These are phyloP conservation scores for Platanthera zijinensis DNA, from an alignment of 106 monocot species.

Conservation along the genomic window DNA sequence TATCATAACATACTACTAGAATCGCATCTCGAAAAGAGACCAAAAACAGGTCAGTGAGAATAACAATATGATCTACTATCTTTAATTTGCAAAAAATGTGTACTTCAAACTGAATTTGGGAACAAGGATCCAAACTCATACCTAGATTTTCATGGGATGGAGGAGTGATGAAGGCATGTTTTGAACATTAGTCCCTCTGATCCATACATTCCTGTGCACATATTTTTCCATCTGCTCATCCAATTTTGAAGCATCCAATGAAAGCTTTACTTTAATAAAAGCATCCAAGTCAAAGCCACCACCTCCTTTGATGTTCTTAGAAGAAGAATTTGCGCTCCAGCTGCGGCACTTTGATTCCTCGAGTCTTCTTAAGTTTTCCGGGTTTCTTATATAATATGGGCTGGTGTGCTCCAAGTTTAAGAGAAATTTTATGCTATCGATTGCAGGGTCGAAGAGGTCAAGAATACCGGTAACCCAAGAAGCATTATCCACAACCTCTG, in stretches of 20 bases:
- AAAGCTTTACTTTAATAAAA: constrained; percentile 60
- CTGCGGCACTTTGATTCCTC: constrained; percentile 8
- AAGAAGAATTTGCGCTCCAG: not conserved
- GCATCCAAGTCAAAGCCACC: constrained; percentile 72
- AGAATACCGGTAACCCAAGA: constrained; percentile 91
- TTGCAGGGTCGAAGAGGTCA: constrained; percentile 84
- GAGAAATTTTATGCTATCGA: constrained; percentile 67
- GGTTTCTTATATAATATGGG: constrained; percentile 14
- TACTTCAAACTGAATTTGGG: too few relatives aligned
- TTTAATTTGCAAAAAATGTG: too few relatives aligned
- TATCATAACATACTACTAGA: too few relatives aligned
- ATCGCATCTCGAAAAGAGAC: too few relatives aligned
- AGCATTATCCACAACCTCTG: constrained; percentile 88
- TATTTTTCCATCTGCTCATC: constrained; percentile 31
- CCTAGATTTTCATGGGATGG: too few relatives aligned
- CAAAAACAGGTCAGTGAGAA: too few relatives aligned
- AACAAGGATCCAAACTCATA: too few relatives aligned
- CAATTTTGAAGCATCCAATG: constrained; percentile 47
- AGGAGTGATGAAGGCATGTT: too few relatives aligned
- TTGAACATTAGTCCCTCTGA: not conserved
- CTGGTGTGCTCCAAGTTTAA: constrained; percentile 45
- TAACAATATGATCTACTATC: too few relatives aligned
- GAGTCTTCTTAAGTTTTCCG: constrained; percentile 21
- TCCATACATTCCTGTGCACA: constrained; percentile 3
- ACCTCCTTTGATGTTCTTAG: not conserved